These are phyloP conservation scores for Volvariella volvacea DNA, from an alignment of 1,284 basidiomycete genomes.

Conservation along the genomic window DNA sequence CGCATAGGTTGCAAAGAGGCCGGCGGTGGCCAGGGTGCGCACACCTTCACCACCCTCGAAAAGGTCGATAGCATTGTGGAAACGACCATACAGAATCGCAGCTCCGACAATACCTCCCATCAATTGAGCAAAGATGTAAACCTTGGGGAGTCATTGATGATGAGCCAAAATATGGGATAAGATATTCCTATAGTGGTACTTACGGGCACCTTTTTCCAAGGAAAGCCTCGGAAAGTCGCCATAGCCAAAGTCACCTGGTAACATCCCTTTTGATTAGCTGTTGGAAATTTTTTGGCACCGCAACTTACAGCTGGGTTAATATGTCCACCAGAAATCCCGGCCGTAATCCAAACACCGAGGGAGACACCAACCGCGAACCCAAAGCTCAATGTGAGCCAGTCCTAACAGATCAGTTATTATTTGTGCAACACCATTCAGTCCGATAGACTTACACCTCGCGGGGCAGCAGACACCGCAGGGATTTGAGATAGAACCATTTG, in stretches of 20 bases:
- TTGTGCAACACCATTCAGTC: neutral
- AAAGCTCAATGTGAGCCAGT: constrained; percentile 51
- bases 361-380: constrained; percentile 65
- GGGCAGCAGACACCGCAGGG: constrained; percentile 34
- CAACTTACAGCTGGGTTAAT: constrained; percentile 65
- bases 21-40: constrained; percentile 65
- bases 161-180: neutral
- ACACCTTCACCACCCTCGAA: constrained; percentile 56
- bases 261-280: constrained; percentile 3
- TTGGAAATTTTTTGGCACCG: neutral
- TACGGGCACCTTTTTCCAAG: constrained; percentile 71
- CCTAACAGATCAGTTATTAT: constrained; percentile 25
- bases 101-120: constrained; percentile 67
- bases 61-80: constrained; percentile 67
- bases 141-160: constrained; percentile 14
- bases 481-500: constrained; percentile 44
- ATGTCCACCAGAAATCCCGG: constrained; percentile 69
- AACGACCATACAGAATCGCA: constrained; percentile 68
- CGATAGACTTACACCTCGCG: constrained; percentile 42
- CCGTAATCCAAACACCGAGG: constrained; percentile 63
- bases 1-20: constrained; percentile 66
- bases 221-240: constrained; percentile 67
- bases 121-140: constrained; percentile 66
- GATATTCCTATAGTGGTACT: constrained; percentile 8
- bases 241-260: constrained; percentile 59